phyloP scores from a whole-genome alignment of 768 basidiomycete genomes.

The Chalciporus pseudorubinellus region DNA sequence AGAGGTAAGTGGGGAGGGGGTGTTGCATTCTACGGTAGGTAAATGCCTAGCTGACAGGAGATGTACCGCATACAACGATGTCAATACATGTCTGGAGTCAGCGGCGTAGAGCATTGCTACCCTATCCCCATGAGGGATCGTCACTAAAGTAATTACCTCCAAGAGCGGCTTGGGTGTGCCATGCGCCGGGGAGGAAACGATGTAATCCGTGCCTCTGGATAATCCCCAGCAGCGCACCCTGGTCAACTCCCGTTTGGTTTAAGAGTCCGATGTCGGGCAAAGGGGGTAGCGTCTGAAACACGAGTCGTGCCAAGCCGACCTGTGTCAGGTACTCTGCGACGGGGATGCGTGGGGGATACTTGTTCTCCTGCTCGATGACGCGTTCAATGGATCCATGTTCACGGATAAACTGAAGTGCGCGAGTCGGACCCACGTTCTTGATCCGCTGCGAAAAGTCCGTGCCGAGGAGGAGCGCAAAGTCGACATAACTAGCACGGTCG shows the following conservation, averaged over 20 bases:
- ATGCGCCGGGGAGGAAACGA: constrained; percentile 36
- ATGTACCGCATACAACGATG: background rate
- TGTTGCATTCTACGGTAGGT: background rate
- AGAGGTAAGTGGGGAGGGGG: background rate
- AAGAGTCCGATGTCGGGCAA: constrained; percentile 44
- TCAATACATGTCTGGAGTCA: background rate
- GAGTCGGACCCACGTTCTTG: constrained; percentile 73
- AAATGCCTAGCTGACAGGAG: background rate
- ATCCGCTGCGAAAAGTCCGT: constrained; percentile 91
- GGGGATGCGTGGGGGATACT: constrained; percentile 50
- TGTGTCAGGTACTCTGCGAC: constrained; percentile 58
- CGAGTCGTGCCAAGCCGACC: constrained; percentile 56
- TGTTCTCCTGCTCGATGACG: constrained; percentile 52
- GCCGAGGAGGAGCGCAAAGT: constrained; percentile 84
- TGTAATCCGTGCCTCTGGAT: constrained; percentile 53
- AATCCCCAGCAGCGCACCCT: constrained; percentile 42
- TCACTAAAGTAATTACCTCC: constrained; percentile 68
- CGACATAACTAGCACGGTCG: constrained; percentile 59
- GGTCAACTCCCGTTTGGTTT: constrained; percentile 38
- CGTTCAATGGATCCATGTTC: constrained; percentile 71
- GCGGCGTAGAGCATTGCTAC: background rate
- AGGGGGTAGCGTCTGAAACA: constrained; percentile 68
- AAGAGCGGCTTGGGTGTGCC: constrained; percentile 46
- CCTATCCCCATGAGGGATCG: constrained; percentile 41
- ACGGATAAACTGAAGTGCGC: constrained; percentile 74